These are phyloP conservation scores for Dactylis glomerata DNA, from an alignment of 176 grass and related monocot species.

Conservation along the genomic window DNA sequence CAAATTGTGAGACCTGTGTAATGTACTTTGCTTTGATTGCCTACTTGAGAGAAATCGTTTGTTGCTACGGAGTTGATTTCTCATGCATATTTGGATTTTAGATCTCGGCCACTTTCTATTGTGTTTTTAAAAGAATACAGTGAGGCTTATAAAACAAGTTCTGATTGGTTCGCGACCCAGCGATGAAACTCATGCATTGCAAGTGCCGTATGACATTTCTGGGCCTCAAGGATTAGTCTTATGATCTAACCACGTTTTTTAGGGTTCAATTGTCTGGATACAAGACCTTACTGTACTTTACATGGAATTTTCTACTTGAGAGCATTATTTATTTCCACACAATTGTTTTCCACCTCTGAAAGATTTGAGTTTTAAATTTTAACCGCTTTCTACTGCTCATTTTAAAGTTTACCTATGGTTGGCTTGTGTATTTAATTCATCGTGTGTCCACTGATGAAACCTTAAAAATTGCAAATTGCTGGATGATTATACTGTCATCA, in stretches of 20 bases:
- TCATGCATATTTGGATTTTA: neutral
- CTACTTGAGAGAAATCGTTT: neutral
- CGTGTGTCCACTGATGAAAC: conserved; percentile 11
- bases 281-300: neutral
- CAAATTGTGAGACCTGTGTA: neutral
- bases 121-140: neutral
- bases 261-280: neutral
- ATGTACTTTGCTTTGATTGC: neutral
- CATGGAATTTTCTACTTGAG: neutral
- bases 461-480: conserved; percentile 23
- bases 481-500: conserved; percentile 16
- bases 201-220: conserved; percentile 17
- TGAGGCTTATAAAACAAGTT: neutral
- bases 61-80: neutral
- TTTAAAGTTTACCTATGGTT: neutral
- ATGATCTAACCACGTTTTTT: conserved; percentile 8
- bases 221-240: neutral
- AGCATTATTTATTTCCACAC: neutral
- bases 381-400: neutral
- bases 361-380: neutral
- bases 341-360: neutral
- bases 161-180: neutral
- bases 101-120: neutral
- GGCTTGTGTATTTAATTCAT: neutral
- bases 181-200: conserved; percentile 16